Percentiles rank a stretch among this genome's conserved stretches.
phyloP scores from a whole-genome alignment of 1,139 yeast genomes.

The Saccharomyces hybrid region DNA sequence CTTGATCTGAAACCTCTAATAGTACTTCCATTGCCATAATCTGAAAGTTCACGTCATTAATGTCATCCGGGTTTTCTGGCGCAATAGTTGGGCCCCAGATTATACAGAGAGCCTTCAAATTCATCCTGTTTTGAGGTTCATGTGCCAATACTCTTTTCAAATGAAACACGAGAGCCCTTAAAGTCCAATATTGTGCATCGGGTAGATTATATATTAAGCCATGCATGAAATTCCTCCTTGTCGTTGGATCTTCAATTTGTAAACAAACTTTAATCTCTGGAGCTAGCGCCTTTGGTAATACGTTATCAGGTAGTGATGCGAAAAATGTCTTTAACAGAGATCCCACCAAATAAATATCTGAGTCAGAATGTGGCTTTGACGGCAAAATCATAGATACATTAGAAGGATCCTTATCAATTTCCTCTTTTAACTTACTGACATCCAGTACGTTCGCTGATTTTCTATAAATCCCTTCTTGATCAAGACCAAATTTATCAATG shows the following conservation, averaged over 20 bases:
- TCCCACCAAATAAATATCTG: conserved; percentile 67
- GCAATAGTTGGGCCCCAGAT: conserved; percentile 93
- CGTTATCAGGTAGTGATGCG: conserved; percentile 61
- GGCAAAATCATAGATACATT: conserved; percentile 51
- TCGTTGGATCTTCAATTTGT: conserved; percentile 51
- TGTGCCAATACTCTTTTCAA: conserved; percentile 64
- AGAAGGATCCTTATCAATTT: conserved; percentile 73
- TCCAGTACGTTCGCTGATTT: conserved; percentile 72
- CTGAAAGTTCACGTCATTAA: conserved; percentile 74
- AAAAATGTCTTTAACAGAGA: conserved; percentile 64
- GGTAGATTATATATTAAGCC: conserved; percentile 83
- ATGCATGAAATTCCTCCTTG: conserved; percentile 68
- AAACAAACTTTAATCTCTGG: conserved; percentile 65
- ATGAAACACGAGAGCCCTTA: conserved; percentile 78
- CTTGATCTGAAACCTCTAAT: conserved; percentile 75
- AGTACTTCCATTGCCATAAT: conserved; percentile 78
- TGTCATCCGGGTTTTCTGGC: conserved; percentile 51
- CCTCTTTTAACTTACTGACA: conserved; percentile 61
- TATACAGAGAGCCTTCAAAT: conserved; percentile 65
- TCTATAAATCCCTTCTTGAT: conserved; percentile 83
- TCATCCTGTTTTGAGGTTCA: conserved; percentile 69
- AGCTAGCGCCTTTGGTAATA: conserved; percentile 51
- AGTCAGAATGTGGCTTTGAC: conserved; percentile 47
- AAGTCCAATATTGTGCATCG: conserved; percentile 89
- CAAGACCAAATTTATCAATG: conserved; percentile 74